These are phyloP conservation scores for Crucihimalaya himalaica DNA, from an alignment of 345 rosid species.

Conservation along the genomic window DNA sequence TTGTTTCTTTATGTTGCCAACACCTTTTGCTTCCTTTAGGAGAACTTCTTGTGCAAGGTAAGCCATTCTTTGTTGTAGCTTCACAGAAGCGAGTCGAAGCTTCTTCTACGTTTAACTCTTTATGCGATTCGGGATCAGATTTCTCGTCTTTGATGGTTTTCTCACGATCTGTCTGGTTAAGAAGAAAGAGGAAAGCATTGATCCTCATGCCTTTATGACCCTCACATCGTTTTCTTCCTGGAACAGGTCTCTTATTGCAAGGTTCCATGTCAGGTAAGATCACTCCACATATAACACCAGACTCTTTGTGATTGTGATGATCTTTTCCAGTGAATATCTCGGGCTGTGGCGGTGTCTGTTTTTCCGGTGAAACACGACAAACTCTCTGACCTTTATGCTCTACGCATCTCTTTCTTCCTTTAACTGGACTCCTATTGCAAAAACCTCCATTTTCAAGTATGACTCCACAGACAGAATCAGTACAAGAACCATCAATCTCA, in stretches of 20 bases:
- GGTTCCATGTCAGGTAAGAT: slow-evolving; percentile 49
- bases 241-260: slow-evolving; percentile 49
- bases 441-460: slow-evolving; percentile 46
- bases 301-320: background rate
- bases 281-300: slow-evolving; percentile 50
- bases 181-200: slow-evolving; percentile 37
- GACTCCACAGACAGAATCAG: slow-evolving; percentile 54
- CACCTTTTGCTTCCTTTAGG: slow-evolving; percentile 51
- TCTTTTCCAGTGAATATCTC: slow-evolving; percentile 15
- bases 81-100: slow-evolving; percentile 44
- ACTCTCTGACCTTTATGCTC: slow-evolving; percentile 67
- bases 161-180: slow-evolving; percentile 27
- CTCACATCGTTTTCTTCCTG: slow-evolving; percentile 65
- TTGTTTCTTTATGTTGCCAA: slow-evolving; percentile 61
- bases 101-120: background rate
- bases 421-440: slow-evolving; percentile 53
- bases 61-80: slow-evolving; percentile 51
- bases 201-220: slow-evolving; percentile 71
- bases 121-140: background rate
- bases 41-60: slow-evolving; percentile 48
- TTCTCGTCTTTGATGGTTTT: slow-evolving; percentile 26
- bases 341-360: slow-evolving; percentile 8
- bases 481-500: slow-evolving; percentile 13
- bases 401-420: slow-evolving; percentile 69
- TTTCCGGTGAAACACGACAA: slow-evolving; percentile 34